Conservation (phyloP, 306 rosid genomes). For the Rosa multiflora region DNA sequence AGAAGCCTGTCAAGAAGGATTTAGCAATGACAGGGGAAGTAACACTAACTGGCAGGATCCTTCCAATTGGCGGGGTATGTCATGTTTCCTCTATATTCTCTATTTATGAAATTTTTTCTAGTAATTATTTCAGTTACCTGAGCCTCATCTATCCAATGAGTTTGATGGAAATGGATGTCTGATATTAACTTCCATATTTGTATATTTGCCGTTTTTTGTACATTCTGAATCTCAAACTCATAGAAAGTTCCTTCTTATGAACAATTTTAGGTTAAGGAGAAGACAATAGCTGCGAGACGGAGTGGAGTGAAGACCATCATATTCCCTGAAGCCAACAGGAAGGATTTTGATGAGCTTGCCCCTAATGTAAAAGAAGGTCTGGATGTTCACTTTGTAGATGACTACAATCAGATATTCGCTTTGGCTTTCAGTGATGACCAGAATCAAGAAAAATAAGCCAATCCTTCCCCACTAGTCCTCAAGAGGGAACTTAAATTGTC, state of each 20-base stretch:
- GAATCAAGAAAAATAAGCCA: constrained; percentile 28
- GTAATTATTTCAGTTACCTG: not conserved
- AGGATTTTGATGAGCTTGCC: constrained; percentile 91
- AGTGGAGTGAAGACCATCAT: constrained; percentile 80
- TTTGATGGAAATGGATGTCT: not conserved
- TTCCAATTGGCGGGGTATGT: no score
- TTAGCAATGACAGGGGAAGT: no score
- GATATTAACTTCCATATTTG: not conserved
- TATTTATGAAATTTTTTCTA: not conserved
- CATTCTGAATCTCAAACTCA: constrained; percentile 24
- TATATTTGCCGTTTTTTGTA: not conserved
- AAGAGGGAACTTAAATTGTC: constrained; percentile 27
- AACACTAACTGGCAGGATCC: no score
- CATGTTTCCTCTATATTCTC: not conserved
- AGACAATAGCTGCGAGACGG: constrained; percentile 94
- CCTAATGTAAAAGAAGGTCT: constrained; percentile 90
- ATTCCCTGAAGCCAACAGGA: constrained; percentile 88
- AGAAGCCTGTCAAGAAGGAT: no score
- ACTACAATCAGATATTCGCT: constrained; percentile 65
- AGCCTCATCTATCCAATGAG: not conserved
- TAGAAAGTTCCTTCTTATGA: constrained; percentile 21
- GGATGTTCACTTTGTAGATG: constrained; percentile 91
- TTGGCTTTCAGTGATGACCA: constrained; percentile 62
- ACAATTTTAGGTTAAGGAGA: constrained; percentile 88
- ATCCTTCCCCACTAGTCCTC: constrained; percentile 17